phyloP scores from a whole-genome alignment of 768 basidiomycete genomes.

The Lactarius hengduanensis region DNA sequence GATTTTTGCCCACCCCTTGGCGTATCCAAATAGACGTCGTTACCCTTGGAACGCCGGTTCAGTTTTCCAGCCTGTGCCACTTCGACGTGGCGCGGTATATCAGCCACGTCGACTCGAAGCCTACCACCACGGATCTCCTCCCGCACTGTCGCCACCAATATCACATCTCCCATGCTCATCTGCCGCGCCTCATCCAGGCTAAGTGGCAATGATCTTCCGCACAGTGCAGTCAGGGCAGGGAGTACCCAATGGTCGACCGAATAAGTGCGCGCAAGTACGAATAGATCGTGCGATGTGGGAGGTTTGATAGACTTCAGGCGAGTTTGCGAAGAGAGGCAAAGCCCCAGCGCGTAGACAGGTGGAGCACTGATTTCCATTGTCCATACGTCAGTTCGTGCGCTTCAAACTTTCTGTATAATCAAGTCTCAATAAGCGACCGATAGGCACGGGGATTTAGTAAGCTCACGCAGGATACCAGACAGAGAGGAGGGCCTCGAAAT shows the following conservation, averaged over 20 bases:
- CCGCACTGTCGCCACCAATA: conserved; percentile 17
- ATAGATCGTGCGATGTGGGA: conserved; percentile 18
- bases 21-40: neutral
- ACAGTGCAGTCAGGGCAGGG: conserved; percentile 17
- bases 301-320: neutral
- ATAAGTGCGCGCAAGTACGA: conserved; percentile 17
- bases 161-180: conserved; percentile 21
- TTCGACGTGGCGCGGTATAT: conserved; percentile 1
- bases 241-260: conserved; percentile 15
- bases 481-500: conserved; percentile 28
- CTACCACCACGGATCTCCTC: conserved; percentile 15
- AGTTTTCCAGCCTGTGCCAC: neutral
- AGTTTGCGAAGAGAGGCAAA: conserved; percentile 32
- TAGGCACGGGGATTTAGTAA: neutral
- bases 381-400: conserved; percentile 19
- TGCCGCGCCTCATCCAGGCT: conserved; percentile 13
- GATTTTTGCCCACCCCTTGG: too few species aligned
- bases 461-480: conserved; percentile 28
- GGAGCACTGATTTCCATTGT: conserved; percentile 34
- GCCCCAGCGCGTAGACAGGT: conserved; percentile 34
- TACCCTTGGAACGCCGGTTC: too few species aligned
- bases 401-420: neutral
- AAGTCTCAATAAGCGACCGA: neutral
- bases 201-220: conserved; percentile 3
- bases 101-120: neutral